Conservation (phyloP, 768 basidiomycete species). For the Boletus barrowsii region DNA sequence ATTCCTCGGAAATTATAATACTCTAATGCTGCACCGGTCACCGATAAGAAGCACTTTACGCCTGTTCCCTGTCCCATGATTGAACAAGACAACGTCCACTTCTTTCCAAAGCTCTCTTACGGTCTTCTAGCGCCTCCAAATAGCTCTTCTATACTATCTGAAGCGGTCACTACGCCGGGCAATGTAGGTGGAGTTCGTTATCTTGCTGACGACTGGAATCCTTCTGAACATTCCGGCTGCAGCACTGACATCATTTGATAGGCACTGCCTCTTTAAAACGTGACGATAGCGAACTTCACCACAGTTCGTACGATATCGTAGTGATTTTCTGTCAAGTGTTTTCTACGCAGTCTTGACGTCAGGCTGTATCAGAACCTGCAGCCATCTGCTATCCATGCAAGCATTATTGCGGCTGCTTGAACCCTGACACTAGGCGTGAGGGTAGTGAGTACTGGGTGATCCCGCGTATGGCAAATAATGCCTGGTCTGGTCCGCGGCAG, state of each 20-base stretch:
- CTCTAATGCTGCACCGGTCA: slow-evolving; percentile 9
- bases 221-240: slow-evolving; percentile 12
- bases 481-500: slow-evolving; percentile 2
- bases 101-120: slow-evolving; percentile 5
- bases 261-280: slow-evolving; percentile 12
- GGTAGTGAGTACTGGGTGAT: neutral
- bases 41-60: slow-evolving; percentile 11
- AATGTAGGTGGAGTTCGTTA: slow-evolving; percentile 17
- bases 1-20: slow-evolving; percentile 29
- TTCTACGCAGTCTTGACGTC: slow-evolving; percentile 28
- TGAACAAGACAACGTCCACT: neutral
- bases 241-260: slow-evolving; percentile 25
- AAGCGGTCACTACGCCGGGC: slow-evolving; percentile 9
- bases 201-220: slow-evolving; percentile 3
- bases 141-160: slow-evolving; percentile 8
- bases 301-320: slow-evolving; percentile 5
- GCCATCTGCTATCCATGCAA: neutral
- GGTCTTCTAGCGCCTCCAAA: slow-evolving; percentile 11
- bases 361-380: slow-evolving; percentile 6
- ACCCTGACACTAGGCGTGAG: neutral
- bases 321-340: slow-evolving; percentile 12
- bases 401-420: neutral
- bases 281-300: slow-evolving; percentile 7
- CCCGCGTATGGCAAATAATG: neutral
- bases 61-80: slow-evolving; percentile 3